Evolutionary conservation across 2,329 filamentous ascomycete species (phyloP).

Genomic region (Calonectria pteridis): DNA sequence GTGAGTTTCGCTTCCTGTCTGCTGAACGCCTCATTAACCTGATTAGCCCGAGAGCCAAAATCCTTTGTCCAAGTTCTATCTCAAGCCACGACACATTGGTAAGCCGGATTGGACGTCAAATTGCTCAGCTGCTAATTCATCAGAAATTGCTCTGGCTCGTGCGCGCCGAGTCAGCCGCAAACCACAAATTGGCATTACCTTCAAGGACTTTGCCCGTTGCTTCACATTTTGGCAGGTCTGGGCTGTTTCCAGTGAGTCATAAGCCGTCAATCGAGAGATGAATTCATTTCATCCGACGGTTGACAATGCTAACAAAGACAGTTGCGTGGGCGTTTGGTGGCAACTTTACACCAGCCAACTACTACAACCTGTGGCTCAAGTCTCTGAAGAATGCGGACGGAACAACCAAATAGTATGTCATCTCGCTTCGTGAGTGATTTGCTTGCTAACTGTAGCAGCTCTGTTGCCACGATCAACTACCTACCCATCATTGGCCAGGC

Average conservation of each 20-base stretch:
- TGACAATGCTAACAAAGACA: background rate
- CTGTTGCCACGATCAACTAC: constrained; percentile 24
- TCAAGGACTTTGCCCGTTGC: background rate
- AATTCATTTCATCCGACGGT: no score
- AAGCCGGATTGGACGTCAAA: no score
- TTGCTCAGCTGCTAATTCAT: background rate
- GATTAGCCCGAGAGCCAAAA: constrained; percentile 1
- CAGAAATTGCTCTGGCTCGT: constrained; percentile 9
- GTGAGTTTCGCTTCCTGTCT: background rate
- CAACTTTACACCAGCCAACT: constrained; percentile 12
- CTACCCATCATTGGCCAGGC: constrained; percentile 23
- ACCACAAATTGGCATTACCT: constrained; percentile 6
- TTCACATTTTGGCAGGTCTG: constrained; percentile 8
- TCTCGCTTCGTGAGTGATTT: background rate
- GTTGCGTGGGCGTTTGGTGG: constrained; percentile 5
- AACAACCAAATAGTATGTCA: background rate
- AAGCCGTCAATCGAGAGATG: background rate
- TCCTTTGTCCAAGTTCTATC: constrained; percentile 5
- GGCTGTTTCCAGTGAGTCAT: constrained; percentile 2
- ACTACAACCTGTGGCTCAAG: constrained; percentile 16
- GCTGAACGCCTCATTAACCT: background rate
- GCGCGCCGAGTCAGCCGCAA: background rate
- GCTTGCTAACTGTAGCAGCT: background rate
- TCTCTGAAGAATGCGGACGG: constrained; percentile 5
- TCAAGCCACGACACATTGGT: constrained; percentile 11